Evolutionary conservation across 192 early-diverging fungal species (phyloP).

Genomic region (Mortierella antarctica): DNA sequence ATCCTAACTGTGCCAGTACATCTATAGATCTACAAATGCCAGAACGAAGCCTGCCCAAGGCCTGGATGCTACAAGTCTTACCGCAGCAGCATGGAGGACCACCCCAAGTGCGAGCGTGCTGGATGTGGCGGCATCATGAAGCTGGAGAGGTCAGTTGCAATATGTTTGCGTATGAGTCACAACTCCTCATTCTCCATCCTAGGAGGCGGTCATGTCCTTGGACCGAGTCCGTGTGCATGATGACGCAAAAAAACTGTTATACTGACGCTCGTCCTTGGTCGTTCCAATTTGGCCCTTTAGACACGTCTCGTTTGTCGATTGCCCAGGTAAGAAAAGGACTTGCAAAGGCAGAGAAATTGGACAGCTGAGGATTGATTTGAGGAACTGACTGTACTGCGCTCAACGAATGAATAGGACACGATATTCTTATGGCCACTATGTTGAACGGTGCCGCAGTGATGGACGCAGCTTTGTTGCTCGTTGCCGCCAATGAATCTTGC

Average conservation of each 20-base stretch:
- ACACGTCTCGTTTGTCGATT: slow-evolving; percentile 99
- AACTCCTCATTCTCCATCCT: not conserved
- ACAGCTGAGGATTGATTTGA: not conserved
- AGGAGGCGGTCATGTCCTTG: too few species aligned
- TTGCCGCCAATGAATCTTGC: slow-evolving; percentile 98
- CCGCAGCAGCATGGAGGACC: slow-evolving; percentile 83
- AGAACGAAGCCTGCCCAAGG: slow-evolving; percentile 90
- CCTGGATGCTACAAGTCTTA: slow-evolving; percentile 96
- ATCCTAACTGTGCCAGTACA: not conserved
- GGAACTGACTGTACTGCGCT: not conserved
- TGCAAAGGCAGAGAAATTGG: not conserved
- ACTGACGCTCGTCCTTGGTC: not conserved
- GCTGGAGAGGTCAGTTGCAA: slow-evolving; percentile 68
- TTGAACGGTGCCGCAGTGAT: slow-evolving; percentile 98
- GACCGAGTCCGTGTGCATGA: too few species aligned
- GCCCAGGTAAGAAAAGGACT: slow-evolving; percentile 74
- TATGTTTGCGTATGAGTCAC: slow-evolving; percentile 5
- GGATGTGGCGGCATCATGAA: slow-evolving; percentile 90
- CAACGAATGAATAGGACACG: slow-evolving; percentile 70
- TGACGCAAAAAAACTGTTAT: too few species aligned
- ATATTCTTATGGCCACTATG: slow-evolving; percentile 99
- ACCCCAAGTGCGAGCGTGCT: slow-evolving; percentile 88
- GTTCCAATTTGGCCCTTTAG: slow-evolving; percentile 48
- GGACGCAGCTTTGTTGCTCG: slow-evolving; percentile 97
- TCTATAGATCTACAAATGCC: slow-evolving; percentile 95